phyloP scores from a whole-genome alignment of 768 basidiomycete species.

The Russula vinacea region DNA sequence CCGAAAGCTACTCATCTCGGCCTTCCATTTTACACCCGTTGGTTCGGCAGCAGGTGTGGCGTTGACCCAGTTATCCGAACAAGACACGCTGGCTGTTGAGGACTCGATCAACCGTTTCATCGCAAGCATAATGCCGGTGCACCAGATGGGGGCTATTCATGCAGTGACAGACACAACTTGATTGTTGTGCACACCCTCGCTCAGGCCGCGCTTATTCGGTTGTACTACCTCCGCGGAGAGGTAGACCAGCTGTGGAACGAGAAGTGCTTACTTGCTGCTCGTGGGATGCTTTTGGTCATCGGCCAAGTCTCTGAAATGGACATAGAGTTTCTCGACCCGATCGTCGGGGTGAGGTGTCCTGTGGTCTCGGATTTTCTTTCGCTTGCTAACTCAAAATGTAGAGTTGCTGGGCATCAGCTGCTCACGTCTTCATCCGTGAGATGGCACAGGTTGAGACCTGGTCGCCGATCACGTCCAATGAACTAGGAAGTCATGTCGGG shows the following conservation, averaged over 20 bases:
- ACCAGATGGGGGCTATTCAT: conserved; percentile 55
- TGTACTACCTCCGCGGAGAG: conserved; percentile 47
- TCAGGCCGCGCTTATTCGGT: conserved; percentile 61
- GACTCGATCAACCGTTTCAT: conserved; percentile 61
- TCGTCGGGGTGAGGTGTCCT: conserved; percentile 57
- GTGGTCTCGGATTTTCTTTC: background rate
- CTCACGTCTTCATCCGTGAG: conserved; percentile 65
- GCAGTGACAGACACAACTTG: conserved; percentile 59
- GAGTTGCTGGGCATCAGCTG: conserved; percentile 71
- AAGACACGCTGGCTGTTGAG: conserved; percentile 61
- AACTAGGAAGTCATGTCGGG: conserved; percentile 59
- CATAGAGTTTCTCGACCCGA: conserved; percentile 71
- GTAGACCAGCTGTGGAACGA: conserved; percentile 60
- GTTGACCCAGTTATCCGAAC: conserved; percentile 47
- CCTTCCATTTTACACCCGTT: conserved; percentile 7
- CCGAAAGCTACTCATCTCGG: conserved; percentile 21
- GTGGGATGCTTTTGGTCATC: conserved; percentile 55
- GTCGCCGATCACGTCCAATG: conserved; percentile 55
- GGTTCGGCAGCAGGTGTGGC: conserved; percentile 34
- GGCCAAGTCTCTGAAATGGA: conserved; percentile 63
- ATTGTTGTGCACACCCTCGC: conserved; percentile 62
- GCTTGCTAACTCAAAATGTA: conserved; percentile 33
- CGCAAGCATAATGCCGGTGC: conserved; percentile 59
- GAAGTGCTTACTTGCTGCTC: conserved; percentile 64
- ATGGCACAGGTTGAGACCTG: conserved; percentile 59